phyloP scores from a whole-genome alignment of 805 yeast species.

The Candida ulmi region DNA sequence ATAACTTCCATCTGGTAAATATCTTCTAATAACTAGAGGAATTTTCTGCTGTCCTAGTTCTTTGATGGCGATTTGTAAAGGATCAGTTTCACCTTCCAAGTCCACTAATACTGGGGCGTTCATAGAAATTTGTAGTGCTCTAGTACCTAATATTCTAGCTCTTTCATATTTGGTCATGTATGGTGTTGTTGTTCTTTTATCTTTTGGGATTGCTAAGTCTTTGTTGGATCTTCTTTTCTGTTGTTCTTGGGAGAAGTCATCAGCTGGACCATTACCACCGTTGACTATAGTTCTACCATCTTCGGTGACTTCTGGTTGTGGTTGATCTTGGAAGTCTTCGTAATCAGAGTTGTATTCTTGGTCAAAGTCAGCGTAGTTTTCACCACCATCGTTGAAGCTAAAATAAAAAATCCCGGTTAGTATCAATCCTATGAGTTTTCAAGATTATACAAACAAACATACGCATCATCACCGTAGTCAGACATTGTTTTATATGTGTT shows the following conservation, averaged over 20 bases:
- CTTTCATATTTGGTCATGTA: conserved; percentile 98
- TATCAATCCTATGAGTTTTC: too few relatives aligned
- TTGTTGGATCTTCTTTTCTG: conserved; percentile 57
- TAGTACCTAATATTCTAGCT: conserved; percentile 94
- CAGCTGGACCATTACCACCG: conserved; percentile 57
- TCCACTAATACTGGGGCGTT: conserved; percentile 98
- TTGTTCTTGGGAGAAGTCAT: conserved; percentile 36
- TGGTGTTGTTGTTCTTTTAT: conserved; percentile 90
- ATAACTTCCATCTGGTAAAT: conserved; percentile 91
- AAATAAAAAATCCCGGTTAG: not conserved
- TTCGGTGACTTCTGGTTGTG: conserved; percentile 35
- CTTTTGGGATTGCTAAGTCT: conserved; percentile 85
- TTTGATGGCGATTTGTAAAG: conserved; percentile 95
- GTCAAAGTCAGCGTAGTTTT: conserved; percentile 74
- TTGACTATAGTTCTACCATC: conserved; percentile 71
- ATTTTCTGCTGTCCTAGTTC: conserved; percentile 92
- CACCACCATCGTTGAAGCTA: conserved; percentile 64
- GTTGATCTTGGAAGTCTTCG: conserved; percentile 38
- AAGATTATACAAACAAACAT: conserved; percentile 19
- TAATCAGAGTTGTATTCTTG: conserved; percentile 79
- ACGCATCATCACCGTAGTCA: conserved; percentile 48
- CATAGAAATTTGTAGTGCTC: conserved; percentile 96
- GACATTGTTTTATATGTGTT: conserved; percentile 36
- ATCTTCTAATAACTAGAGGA: conserved; percentile 92
- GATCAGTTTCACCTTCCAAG: conserved; percentile 98